phyloP scores from a whole-genome alignment of 2,329 filamentous ascomycete species.

The Ustulina deusta region DNA sequence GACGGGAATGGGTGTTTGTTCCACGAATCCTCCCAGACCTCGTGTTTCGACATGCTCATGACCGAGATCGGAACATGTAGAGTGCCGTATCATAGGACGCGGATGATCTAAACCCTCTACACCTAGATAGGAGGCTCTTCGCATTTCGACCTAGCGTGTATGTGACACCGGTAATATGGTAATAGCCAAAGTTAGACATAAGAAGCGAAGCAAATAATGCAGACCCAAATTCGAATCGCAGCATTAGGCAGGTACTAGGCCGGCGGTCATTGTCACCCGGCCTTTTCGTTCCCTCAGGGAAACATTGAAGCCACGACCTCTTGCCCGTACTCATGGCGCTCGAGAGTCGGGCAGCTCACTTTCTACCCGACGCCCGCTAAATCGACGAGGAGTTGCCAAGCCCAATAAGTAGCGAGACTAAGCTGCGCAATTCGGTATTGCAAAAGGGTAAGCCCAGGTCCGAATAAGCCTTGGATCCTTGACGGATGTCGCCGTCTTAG shows the following conservation, averaged over 20 bases:
- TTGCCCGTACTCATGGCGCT: constrained; percentile 5
- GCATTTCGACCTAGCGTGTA: not conserved
- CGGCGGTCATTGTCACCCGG: not conserved
- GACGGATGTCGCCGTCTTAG: constrained; percentile 14
- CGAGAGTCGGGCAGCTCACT: not conserved
- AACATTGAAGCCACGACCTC: not conserved
- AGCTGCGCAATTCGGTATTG: constrained; percentile 5
- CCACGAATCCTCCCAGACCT: constrained; percentile 10
- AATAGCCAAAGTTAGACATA: not conserved
- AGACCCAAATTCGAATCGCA: not conserved
- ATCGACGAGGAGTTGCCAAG: constrained; percentile 2
- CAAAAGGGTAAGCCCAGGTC: constrained; percentile 1
- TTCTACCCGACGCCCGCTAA: constrained; percentile 3
- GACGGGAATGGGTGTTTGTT: constrained; percentile 19
- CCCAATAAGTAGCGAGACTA: not conserved
- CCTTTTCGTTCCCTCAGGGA: not conserved
- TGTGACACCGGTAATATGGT: not conserved
- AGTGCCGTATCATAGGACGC: not conserved
- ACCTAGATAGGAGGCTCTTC: not conserved
- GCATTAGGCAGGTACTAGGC: not conserved
- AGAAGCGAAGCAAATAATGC: constrained; percentile 8
- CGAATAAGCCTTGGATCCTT: constrained; percentile 3
- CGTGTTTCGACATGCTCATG: constrained; percentile 10
- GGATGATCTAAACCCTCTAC: not conserved
- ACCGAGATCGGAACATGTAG: not conserved